phyloP scores from a whole-genome alignment of 164 flowering plant species.

The Nymphaea thermarum region DNA sequence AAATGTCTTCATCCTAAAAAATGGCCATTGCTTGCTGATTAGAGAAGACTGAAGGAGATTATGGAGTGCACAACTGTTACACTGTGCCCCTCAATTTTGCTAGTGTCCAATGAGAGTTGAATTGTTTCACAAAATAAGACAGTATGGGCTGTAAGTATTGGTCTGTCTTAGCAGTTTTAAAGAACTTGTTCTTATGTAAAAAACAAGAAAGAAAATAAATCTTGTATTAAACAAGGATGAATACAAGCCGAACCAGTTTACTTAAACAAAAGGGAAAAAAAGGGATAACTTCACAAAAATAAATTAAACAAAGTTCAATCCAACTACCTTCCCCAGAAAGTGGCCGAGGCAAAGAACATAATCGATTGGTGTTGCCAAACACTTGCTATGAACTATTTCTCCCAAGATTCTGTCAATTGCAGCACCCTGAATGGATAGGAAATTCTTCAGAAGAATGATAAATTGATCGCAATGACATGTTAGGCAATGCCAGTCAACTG shows the following conservation, averaged over 20 bases:
- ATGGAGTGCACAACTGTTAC: no score
- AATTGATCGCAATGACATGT: no score
- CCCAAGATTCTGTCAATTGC: slow-evolving; percentile 91
- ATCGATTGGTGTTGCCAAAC: slow-evolving; percentile 59
- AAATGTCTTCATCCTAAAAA: slow-evolving; percentile 42
- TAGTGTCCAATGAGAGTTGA: no score
- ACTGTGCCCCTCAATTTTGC: no score
- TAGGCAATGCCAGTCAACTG: no score
- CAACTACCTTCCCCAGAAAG: slow-evolving; percentile 62
- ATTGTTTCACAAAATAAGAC: no score
- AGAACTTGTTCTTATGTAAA: not conserved
- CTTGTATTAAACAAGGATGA: not conserved
- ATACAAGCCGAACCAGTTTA: no score
- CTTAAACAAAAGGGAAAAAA: no score
- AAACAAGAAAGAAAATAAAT: not conserved
- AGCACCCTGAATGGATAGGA: slow-evolving; percentile 47
- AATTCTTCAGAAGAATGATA: not conserved
- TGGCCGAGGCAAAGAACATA: slow-evolving; percentile 83
- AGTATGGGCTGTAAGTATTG: no score
- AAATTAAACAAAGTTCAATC: no score
- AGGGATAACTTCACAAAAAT: no score
- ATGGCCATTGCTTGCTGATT: not conserved
- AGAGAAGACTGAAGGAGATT: no score
- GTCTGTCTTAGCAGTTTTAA: not conserved
- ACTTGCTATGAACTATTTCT: slow-evolving; percentile 64